Evolutionary conservation across 495 filamentous ascomycete species (phyloP).

Genomic region (Tirmania nivea): DNA sequence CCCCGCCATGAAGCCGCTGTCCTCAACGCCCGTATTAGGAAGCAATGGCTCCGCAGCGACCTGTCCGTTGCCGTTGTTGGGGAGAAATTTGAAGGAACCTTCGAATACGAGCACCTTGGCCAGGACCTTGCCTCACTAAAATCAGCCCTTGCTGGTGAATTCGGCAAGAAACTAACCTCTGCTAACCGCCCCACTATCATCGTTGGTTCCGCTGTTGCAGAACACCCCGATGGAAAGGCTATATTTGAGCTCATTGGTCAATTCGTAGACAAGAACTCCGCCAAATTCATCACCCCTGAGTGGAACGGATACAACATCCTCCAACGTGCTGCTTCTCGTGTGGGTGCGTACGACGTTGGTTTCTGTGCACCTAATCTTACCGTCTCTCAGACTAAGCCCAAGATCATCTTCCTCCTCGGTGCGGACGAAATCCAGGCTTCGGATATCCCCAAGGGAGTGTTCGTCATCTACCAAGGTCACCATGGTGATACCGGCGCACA

Average conservation of each 20-base stretch:
- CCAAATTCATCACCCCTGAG: conserved; percentile 66
- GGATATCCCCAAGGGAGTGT: conserved; percentile 81
- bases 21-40: conserved; percentile 86
- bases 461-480: conserved; percentile 94
- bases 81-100: conserved; percentile 75
- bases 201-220: conserved; percentile 68
- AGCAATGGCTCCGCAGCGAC: conserved; percentile 92
- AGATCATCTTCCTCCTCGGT: conserved; percentile 91
- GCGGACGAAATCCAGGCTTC: conserved; percentile 66
- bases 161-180: conserved; percentile 73
- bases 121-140: conserved; percentile 55
- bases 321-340: conserved; percentile 70
- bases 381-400: conserved; percentile 62
- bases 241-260: conserved; percentile 73
- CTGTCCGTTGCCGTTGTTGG: conserved; percentile 82
- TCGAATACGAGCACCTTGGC: conserved; percentile 79
- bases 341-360: conserved; percentile 84
- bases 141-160: conserved; percentile 59
- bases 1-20: conserved; percentile 83
- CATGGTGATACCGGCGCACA: conserved; percentile 87
- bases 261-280: conserved; percentile 79
- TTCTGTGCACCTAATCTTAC: conserved; percentile 62
- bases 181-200: conserved; percentile 91
- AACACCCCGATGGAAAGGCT: conserved; percentile 74
- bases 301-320: conserved; percentile 98